phyloP scores from a whole-genome alignment of 495 filamentous ascomycete genomes.

The Talaromyces stipitatus region DNA sequence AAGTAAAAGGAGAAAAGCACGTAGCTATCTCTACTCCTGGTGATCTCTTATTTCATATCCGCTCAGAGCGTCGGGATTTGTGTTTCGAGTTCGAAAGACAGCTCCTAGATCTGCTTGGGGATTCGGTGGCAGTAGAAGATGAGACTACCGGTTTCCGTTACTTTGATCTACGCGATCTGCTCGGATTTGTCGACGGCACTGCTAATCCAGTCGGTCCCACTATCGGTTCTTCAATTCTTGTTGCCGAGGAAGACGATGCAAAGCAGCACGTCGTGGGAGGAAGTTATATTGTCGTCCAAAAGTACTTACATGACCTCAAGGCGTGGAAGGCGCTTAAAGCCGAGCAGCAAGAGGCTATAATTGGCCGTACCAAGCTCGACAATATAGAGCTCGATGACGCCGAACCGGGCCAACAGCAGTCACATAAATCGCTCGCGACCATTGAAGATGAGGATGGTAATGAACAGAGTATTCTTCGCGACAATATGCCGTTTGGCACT shows the following conservation, averaged over 20 bases:
- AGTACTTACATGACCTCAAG: conserved; percentile 47
- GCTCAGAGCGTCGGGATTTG: conserved; percentile 47
- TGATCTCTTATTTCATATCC: conserved; percentile 51
- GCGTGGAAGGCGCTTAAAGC: conserved; percentile 36
- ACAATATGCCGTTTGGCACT: conserved; percentile 55
- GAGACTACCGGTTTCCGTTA: conserved; percentile 52
- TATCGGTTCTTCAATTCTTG: conserved; percentile 34
- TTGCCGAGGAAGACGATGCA: conserved; percentile 33
- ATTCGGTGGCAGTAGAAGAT: conserved; percentile 37
- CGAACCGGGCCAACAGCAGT: conserved; percentile 31
- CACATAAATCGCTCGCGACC: conserved; percentile 48
- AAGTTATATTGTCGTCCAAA: conserved; percentile 52
- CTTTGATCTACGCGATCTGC: conserved; percentile 50
- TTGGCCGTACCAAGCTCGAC: conserved; percentile 49
- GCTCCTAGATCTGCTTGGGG: conserved; percentile 40
- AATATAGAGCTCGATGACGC: conserved; percentile 50
- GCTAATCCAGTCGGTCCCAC: conserved; percentile 48
- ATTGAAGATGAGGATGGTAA: conserved; percentile 44
- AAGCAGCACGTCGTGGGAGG: conserved; percentile 26
- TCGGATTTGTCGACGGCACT: conserved; percentile 53
- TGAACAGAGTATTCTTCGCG: conserved; percentile 46
- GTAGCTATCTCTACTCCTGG: conserved; percentile 45
- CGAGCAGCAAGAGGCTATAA: conserved; percentile 48
- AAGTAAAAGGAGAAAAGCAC: conserved; percentile 35
- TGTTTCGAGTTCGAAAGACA: conserved; percentile 52